Evolutionary conservation across 2,329 filamentous ascomycete species (phyloP).

Genomic region (Diaporthe capsici): DNA sequence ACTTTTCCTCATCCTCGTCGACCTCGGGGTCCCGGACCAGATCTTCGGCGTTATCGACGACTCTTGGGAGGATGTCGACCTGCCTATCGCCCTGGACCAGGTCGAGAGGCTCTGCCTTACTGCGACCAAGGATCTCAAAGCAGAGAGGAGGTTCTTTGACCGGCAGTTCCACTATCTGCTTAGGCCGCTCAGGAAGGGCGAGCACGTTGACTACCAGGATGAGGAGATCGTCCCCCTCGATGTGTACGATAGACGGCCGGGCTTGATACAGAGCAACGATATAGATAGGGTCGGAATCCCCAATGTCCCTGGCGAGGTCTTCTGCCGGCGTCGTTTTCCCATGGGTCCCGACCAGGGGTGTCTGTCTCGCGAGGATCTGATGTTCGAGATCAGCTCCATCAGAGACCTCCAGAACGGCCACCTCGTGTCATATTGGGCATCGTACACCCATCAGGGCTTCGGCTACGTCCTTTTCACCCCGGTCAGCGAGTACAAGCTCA

Average conservation of each 20-base stretch:
- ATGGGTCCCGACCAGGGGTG: constrained; percentile 62
- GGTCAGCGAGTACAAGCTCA: constrained; percentile 75
- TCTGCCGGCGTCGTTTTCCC: constrained; percentile 70
- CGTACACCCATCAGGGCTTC: constrained; percentile 74
- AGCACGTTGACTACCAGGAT: constrained; percentile 74
- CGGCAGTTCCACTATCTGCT: constrained; percentile 81
- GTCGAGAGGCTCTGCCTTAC: constrained; percentile 75
- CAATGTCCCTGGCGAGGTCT: constrained; percentile 68
- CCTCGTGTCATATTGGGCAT: constrained; percentile 78
- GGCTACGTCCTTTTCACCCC: constrained; percentile 79
- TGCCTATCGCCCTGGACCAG: constrained; percentile 77
- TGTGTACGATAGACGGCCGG: constrained; percentile 70
- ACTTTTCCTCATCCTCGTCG: constrained; percentile 79
- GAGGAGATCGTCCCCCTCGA: constrained; percentile 80
- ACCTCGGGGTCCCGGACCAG: constrained; percentile 78
- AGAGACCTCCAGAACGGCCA: constrained; percentile 75
- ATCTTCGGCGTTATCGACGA: constrained; percentile 83
- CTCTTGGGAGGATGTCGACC: constrained; percentile 82
- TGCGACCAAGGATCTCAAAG: constrained; percentile 69
- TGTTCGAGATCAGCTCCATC: constrained; percentile 72
- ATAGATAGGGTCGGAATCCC: constrained; percentile 75
- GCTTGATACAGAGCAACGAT: constrained; percentile 53
- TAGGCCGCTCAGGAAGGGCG: constrained; percentile 71
- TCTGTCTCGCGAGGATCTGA: constrained; percentile 67
- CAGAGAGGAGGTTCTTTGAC: constrained; percentile 79